Evolutionary conservation across 208 protist species (phyloP).

Genomic region (Acanthamoeba sp.): DNA sequence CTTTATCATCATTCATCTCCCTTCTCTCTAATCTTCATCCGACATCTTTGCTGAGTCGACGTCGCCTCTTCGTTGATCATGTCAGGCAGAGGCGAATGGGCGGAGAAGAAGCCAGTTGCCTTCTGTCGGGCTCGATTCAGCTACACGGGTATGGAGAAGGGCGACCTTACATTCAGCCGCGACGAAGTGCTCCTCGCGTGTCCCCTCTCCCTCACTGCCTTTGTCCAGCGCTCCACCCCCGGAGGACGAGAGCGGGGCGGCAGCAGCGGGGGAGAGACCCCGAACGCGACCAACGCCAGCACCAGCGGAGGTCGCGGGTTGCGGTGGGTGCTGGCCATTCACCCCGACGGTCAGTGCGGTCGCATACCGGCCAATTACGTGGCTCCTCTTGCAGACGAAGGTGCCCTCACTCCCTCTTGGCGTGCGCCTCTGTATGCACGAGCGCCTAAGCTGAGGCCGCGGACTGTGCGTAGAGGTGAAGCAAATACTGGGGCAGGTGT

Average conservation of each 20-base stretch:
- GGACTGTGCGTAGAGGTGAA: not conserved
- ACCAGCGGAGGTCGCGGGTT: too few species aligned
- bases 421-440: too few species aligned
- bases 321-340: not conserved
- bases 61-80: too few species aligned
- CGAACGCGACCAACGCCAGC: not conserved
- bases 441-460: too few species aligned
- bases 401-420: too few species aligned
- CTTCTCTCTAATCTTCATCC: too few species aligned
- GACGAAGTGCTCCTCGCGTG: conserved; percentile 7
- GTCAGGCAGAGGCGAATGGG: not conserved
- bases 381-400: not conserved
- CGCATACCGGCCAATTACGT: not conserved
- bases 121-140: not conserved
- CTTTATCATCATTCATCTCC: too few species aligned
- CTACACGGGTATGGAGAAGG: not conserved
- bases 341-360: not conserved
- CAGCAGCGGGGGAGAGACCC: not conserved
- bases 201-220: not conserved
- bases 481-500: not conserved
- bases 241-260: not conserved
- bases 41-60: too few species aligned
- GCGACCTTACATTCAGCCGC: not conserved
- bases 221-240: not conserved
- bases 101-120: not conserved